These are phyloP conservation scores for Podospora tetraspora DNA, from an alignment of 495 filamentous ascomycete species.

Conservation along the genomic window DNA sequence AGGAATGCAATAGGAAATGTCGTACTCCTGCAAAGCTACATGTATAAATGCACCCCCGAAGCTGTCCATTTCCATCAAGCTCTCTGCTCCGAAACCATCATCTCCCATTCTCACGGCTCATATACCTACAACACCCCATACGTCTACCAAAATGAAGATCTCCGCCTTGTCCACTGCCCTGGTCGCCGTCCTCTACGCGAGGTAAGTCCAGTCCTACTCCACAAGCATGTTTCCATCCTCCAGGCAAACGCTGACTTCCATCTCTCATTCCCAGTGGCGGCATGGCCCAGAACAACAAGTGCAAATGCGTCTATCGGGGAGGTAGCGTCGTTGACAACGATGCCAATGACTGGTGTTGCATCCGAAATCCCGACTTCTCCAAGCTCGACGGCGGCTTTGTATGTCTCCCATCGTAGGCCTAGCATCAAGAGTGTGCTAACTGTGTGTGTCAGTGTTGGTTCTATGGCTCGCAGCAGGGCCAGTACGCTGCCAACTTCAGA, in stretches of 20 bases:
- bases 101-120: not conserved
- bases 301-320: not conserved
- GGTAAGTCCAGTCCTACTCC: not conserved
- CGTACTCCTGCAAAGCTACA: not conserved
- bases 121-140: not conserved
- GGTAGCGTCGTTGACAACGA: not conserved
- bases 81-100: not conserved
- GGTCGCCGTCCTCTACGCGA: not conserved
- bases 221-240: not conserved
- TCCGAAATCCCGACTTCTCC: not conserved
- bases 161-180: not conserved
- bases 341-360: not conserved
- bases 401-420: not conserved
- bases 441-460: not conserved
- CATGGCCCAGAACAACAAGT: not conserved
- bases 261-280: not conserved
- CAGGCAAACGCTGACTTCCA: not conserved
- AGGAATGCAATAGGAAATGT: not conserved
- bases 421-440: constrained; percentile 9
- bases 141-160: not conserved
- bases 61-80: not conserved
- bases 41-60: not conserved
- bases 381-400: not conserved
- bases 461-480: not conserved
- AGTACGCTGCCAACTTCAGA: not conserved